Percentiles rank a stretch among this genome's conserved stretches.
phyloP scores from a whole-genome alignment of 768 basidiomycete species.

The Termitomyces sp. region DNA sequence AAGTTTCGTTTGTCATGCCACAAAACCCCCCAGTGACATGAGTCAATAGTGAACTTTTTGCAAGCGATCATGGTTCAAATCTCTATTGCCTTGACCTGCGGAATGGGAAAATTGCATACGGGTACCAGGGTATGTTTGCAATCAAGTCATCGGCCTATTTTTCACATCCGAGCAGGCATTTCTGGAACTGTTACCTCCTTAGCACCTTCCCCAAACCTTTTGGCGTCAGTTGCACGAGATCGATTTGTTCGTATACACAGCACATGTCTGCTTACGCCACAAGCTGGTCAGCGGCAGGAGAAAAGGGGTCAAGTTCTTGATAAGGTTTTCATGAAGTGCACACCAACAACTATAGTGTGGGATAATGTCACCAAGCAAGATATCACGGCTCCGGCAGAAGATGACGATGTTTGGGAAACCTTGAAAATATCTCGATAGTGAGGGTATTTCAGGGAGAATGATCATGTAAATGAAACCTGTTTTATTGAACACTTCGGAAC shows the following conservation, averaged over 20 bases:
- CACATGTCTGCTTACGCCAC: constrained; percentile 43
- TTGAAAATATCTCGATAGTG: constrained; percentile 46
- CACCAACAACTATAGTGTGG: constrained; percentile 63
- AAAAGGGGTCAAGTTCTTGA: constrained; percentile 55
- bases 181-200: constrained; percentile 67
- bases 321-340: constrained; percentile 56
- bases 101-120: constrained; percentile 56
- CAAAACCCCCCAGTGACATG: constrained; percentile 1
- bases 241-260: constrained; percentile 69
- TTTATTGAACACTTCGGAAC: not conserved
- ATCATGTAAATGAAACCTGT: not conserved
- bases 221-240: constrained; percentile 64
- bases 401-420: constrained; percentile 64
- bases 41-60: constrained; percentile 54
- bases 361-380: constrained; percentile 28
- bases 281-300: constrained; percentile 45
- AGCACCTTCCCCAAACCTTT: constrained; percentile 43
- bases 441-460: constrained; percentile 19
- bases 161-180: constrained; percentile 40
- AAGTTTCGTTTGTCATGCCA: constrained; percentile 17
- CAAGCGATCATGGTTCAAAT: constrained; percentile 60
- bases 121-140: constrained; percentile 53
- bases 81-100: constrained; percentile 65
- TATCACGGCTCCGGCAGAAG: constrained; percentile 22
- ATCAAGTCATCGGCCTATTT: not conserved